A percentile compares a stretch with the other conserved stretches of the same genome.
Evolutionary conservation across 2,329 filamentous ascomycete genomes (phyloP).

Genomic region (Thelonectria blattea): DNA sequence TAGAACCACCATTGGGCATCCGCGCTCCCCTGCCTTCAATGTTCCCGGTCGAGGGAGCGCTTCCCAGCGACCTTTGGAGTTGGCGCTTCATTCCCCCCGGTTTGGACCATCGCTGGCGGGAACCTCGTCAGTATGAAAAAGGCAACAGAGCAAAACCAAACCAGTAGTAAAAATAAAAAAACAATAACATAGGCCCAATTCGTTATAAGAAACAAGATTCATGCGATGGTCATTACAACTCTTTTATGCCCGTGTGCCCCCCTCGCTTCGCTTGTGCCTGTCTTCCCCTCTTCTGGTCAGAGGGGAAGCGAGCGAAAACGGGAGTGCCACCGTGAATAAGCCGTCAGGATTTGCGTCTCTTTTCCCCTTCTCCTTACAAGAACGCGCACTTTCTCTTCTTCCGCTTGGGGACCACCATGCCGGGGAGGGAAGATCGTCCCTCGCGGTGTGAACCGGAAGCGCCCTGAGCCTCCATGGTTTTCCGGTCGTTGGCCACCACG

Average conservation of each 20-base stretch:
- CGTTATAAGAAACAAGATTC: constrained; percentile 46
- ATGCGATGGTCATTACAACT: constrained; percentile 51
- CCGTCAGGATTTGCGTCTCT: constrained; percentile 23
- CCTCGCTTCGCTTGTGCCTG: constrained; percentile 22
- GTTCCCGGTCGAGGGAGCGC: constrained; percentile 25
- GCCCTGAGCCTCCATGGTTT: constrained; percentile 61
- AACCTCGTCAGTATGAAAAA: constrained; percentile 30
- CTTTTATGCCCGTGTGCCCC: constrained; percentile 41
- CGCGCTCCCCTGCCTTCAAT: constrained; percentile 14
- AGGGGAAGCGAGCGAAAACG: constrained; percentile 18
- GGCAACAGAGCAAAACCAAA: constrained; percentile 22
- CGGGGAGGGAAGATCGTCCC: constrained; percentile 48
- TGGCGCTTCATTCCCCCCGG: constrained; percentile 25
- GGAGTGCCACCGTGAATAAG: constrained; percentile 20
- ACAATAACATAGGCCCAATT: constrained; percentile 39
- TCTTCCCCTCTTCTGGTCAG: constrained; percentile 29
- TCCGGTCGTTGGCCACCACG: constrained; percentile 80
- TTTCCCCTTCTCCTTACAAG: constrained; percentile 58
- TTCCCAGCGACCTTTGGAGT: constrained; percentile 30
- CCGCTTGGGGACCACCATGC: constrained; percentile 65
- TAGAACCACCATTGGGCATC: constrained; percentile 18
- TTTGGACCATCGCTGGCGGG: constrained; percentile 26
- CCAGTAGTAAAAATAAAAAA: constrained; percentile 27
- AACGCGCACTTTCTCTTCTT: constrained; percentile 86
- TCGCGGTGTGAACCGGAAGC: constrained; percentile 47